A percentile compares a stretch with the other conserved stretches of the same genome.
Conservation (phyloP, 2,329 filamentous ascomycete genomes). For the Xylariaceae sp. region DNA sequence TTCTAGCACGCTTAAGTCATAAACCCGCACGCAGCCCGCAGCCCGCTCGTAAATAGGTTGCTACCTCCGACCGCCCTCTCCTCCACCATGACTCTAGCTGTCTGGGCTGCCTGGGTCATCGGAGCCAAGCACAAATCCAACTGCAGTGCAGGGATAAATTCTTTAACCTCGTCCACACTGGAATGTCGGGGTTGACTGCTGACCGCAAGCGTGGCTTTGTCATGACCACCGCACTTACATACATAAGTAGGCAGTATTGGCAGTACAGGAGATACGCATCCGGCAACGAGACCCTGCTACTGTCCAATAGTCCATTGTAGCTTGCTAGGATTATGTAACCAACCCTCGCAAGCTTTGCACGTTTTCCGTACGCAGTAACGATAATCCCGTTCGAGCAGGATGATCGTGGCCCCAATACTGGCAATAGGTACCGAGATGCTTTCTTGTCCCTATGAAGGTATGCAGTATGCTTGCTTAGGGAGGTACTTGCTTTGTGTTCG, state of each 20-base stretch:
- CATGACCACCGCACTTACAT: slow-evolving; percentile 20
- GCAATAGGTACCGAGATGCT: slow-evolving; percentile 5
- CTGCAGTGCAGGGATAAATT: slow-evolving; percentile 19
- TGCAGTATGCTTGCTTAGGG: too few relatives aligned
- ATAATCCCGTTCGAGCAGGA: neutral
- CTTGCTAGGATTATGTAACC: neutral
- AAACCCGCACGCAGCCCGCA: slow-evolving; percentile 28
- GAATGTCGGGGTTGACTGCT: slow-evolving; percentile 30
- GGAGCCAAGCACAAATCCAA: slow-evolving; percentile 27
- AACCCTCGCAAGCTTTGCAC: neutral
- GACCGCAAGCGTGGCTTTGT: slow-evolving; percentile 29
- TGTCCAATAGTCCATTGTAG: neutral
- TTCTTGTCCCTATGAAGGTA: neutral
- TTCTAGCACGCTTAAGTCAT: slow-evolving; percentile 32
- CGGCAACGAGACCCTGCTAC: neutral
- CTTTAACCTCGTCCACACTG: slow-evolving; percentile 17
- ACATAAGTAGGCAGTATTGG: neutral
- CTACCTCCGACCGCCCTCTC: slow-evolving; percentile 19
- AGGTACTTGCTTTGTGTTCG: neutral
- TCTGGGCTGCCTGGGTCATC: slow-evolving; percentile 26
- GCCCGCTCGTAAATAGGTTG: slow-evolving; percentile 5
- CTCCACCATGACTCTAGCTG: neutral
- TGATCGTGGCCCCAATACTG: neutral
- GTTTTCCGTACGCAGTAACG: neutral
- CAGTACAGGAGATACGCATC: slow-evolving; percentile 3